Conservation (phyloP, 2,329 filamentous ascomycete genomes). For the Cladobotryum protrusum region DNA sequence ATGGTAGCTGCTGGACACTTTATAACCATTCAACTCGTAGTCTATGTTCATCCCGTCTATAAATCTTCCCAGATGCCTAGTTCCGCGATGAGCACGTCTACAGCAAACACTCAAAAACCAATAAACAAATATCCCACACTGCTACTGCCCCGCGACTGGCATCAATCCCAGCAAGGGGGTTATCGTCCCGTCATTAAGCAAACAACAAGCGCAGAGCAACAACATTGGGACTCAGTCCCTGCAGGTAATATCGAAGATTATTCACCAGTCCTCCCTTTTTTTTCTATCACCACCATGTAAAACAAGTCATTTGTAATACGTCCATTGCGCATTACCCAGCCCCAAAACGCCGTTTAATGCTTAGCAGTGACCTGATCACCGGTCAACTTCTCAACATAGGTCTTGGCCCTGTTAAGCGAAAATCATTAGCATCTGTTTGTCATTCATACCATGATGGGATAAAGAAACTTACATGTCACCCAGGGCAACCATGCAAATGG, state of each 20-base stretch:
- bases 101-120: not conserved
- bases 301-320: slow-evolving; percentile 7
- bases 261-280: not conserved
- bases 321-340: slow-evolving; percentile 8
- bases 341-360: slow-evolving; percentile 48
- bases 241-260: not conserved
- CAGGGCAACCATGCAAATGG: slow-evolving; percentile 98
- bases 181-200: not conserved
- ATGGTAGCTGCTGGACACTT: too few relatives aligned
- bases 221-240: not conserved
- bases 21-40: too few relatives aligned
- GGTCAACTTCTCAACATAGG: slow-evolving; percentile 60
- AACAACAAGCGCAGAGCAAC: not conserved
- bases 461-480: slow-evolving; percentile 80
- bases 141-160: not conserved
- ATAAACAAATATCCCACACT: not conserved
- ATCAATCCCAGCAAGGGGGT: not conserved
- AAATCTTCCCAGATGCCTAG: not conserved
- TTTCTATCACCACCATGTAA: not conserved
- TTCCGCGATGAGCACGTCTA: not conserved
- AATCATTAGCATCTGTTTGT: slow-evolving; percentile 18
- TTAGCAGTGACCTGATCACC: slow-evolving; percentile 59
- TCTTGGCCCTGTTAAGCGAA: slow-evolving; percentile 49
- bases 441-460: slow-evolving; percentile 4
- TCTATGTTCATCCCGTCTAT: not conserved